Percentiles rank a stretch among this genome's conserved stretches.
phyloP scores from a whole-genome alignment of 495 filamentous ascomycete genomes.

The Aspergillus olivimuriae region DNA sequence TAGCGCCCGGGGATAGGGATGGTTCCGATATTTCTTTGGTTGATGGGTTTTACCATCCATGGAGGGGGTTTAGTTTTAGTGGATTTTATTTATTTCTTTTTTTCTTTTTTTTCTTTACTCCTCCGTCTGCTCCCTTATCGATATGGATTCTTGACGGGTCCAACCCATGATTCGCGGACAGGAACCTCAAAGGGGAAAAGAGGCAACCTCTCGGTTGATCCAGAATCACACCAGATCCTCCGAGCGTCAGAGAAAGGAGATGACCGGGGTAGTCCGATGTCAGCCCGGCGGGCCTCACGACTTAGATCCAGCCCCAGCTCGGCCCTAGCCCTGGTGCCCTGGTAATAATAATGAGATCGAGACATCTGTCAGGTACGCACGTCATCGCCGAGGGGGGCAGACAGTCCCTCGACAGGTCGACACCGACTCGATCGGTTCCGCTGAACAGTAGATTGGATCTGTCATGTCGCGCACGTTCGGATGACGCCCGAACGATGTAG shows the following conservation, averaged over 20 bases:
- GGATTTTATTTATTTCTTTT: neutral
- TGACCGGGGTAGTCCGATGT: constrained; percentile 6
- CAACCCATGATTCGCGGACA: neutral
- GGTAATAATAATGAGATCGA: too few relatives aligned
- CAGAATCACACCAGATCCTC: neutral
- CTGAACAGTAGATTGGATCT: neutral
- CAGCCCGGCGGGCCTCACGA: too few relatives aligned
- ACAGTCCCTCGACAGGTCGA: too few relatives aligned
- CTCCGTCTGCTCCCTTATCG: neutral
- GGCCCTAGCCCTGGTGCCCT: too few relatives aligned
- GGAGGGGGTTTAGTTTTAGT: too few relatives aligned
- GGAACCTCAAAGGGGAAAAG: neutral
- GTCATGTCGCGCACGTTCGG: neutral
- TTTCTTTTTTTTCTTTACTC: neutral
- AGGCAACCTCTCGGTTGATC: too few relatives aligned
- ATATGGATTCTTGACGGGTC: constrained; percentile 1
- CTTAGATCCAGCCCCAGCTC: too few relatives aligned
- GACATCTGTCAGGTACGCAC: constrained; percentile 17
- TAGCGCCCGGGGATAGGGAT: too few relatives aligned
- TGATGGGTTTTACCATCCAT: too few relatives aligned
- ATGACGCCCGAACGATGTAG: neutral
- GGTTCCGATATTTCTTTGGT: too few relatives aligned
- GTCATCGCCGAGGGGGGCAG: constrained; percentile 10
- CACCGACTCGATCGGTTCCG: too few relatives aligned
- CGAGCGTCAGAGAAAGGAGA: constrained; percentile 4